phyloP scores from a whole-genome alignment of 768 basidiomycete species.

The Phaffia australis region DNA sequence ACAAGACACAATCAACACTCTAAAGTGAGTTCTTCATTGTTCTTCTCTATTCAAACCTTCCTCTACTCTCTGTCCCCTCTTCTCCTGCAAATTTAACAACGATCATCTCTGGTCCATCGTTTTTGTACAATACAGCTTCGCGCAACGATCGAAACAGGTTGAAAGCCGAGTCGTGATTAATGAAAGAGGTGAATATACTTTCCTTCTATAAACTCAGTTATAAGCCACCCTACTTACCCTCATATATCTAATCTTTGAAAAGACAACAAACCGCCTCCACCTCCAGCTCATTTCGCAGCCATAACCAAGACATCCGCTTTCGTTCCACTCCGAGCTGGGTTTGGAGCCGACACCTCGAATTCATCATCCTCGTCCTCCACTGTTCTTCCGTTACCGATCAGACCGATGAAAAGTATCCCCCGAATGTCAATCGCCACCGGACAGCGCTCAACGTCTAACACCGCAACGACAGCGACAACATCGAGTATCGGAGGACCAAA shows the following conservation, averaged over 20 bases:
- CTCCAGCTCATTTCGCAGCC: constrained; percentile 57
- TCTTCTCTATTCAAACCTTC: constrained; percentile 40
- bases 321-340: neutral
- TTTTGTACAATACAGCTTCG: constrained; percentile 49
- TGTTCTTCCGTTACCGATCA: too few relatives aligned
- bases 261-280: constrained; percentile 51
- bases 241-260: neutral
- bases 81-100: neutral
- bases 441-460: too few relatives aligned
- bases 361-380: too few relatives aligned
- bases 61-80: neutral
- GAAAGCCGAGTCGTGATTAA: constrained; percentile 73
- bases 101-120: too few relatives aligned
- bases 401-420: too few relatives aligned
- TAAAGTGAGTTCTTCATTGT: constrained; percentile 44
- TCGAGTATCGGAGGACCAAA: too few relatives aligned
- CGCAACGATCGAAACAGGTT: constrained; percentile 70
- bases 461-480: too few relatives aligned
- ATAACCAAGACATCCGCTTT: constrained; percentile 26
- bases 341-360: too few relatives aligned
- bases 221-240: neutral
- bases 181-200: constrained; percentile 50
- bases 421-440: too few relatives aligned
- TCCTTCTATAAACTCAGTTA: neutral
- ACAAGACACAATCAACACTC: constrained; percentile 77